These are phyloP conservation scores for Trifolium pratense DNA, from an alignment of 306 rosid species.

Conservation along the genomic window DNA sequence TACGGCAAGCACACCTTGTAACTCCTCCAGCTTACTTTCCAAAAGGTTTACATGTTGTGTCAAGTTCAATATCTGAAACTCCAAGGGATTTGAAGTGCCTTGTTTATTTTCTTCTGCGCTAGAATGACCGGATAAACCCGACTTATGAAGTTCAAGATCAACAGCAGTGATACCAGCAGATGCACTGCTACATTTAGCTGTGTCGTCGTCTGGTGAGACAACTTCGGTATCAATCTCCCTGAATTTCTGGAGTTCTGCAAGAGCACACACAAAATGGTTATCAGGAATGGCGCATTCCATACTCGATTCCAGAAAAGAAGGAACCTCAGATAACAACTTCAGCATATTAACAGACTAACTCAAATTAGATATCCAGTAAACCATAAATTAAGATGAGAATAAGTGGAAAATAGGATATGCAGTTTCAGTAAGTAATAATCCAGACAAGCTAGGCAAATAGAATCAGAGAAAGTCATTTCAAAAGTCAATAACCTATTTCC, in stretches of 20 bases:
- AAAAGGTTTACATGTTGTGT: constrained; percentile 56
- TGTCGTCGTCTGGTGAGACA: constrained; percentile 46
- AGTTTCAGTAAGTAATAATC: too few relatives aligned
- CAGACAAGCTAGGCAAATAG: too few relatives aligned
- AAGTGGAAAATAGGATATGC: too few relatives aligned
- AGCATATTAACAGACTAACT: constrained; percentile 2
- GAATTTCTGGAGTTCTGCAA: constrained; percentile 78
- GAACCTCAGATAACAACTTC: constrained; percentile 26
- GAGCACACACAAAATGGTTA: constrained; percentile 31
- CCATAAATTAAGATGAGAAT: not conserved
- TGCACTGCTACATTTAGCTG: constrained; percentile 49
- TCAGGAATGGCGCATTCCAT: constrained; percentile 14
- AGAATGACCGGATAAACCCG: constrained; percentile 50
- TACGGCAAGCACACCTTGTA: constrained; percentile 48
- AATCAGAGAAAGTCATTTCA: too few relatives aligned
- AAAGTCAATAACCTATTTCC: not conserved
- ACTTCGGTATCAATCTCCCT: constrained; percentile 63
- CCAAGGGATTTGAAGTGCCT: constrained; percentile 56
- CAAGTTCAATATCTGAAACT: constrained; percentile 60
- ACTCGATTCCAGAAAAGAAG: constrained; percentile 27
- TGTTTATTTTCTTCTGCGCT: constrained; percentile 52
- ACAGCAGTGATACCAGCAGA: constrained; percentile 46
- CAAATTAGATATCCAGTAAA: not conserved
- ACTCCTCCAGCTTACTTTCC: constrained; percentile 60
- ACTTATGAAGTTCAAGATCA: constrained; percentile 47